phyloP scores from a whole-genome alignment of 2,329 filamentous ascomycete species.

The Ascochyta fabae region DNA sequence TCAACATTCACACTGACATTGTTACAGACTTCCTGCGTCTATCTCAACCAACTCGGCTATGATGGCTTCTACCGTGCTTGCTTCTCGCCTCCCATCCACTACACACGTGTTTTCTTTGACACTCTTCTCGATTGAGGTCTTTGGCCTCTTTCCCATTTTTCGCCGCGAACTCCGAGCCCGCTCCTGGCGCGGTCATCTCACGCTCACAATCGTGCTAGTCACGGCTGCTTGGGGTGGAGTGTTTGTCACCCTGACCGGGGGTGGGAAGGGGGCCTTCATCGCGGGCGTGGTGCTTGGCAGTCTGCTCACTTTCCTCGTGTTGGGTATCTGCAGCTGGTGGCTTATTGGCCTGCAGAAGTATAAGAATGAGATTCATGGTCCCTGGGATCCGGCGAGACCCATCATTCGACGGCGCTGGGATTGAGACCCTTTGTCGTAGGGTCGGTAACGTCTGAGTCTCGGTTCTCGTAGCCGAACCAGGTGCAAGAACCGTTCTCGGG shows the following conservation, averaged over 20 bases:
- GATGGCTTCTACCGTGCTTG: constrained; percentile 94
- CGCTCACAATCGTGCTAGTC: constrained; percentile 77
- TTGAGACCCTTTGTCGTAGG: constrained; percentile 36
- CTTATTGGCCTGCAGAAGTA: constrained; percentile 96
- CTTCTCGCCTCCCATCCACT: constrained; percentile 85
- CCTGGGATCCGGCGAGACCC: constrained; percentile 94
- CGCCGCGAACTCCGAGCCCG: constrained; percentile 83
- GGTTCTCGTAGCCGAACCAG: constrained; percentile 35
- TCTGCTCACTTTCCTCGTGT: constrained; percentile 75
- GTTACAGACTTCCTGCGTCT: constrained; percentile 69
- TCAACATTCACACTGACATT: constrained; percentile 19
- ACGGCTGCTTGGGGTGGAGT: constrained; percentile 81
- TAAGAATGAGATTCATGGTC: constrained; percentile 98
- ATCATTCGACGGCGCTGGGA: constrained; percentile 74
- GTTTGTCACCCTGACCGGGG: constrained; percentile 63
- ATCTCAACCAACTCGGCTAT: constrained; percentile 94
- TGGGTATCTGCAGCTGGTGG: constrained; percentile 98
- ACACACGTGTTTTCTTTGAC: constrained; percentile 95
- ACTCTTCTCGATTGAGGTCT: constrained; percentile 95
- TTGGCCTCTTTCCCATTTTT: constrained; percentile 97
- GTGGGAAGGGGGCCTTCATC: constrained; percentile 64
- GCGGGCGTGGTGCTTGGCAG: constrained; percentile 78
- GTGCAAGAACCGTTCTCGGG: constrained; percentile 43
- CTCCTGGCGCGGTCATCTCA: constrained; percentile 80
- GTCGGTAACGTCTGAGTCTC: constrained; percentile 25